These are phyloP conservation scores for Oryza punctata DNA, from an alignment of 176 grass and related monocot genomes.

Conservation along the genomic window DNA sequence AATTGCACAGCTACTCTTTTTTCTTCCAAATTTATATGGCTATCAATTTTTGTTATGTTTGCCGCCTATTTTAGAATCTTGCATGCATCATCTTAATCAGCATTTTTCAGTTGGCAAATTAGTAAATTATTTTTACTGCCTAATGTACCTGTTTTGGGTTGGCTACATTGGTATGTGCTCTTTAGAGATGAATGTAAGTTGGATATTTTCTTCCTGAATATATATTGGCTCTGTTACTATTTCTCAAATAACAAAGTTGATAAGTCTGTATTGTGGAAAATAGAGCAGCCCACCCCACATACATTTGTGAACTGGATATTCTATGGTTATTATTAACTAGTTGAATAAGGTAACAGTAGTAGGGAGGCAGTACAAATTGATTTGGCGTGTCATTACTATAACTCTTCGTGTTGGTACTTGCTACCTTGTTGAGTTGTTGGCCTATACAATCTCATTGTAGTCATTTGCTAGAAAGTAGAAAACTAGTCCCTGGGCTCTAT, in stretches of 20 bases:
- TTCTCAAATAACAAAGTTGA: neutral
- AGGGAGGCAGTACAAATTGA: neutral
- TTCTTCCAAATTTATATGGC: neutral
- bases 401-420: neutral
- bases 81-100: neutral
- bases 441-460: neutral
- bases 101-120: neutral
- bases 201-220: neutral
- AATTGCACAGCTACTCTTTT: neutral
- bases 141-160: neutral
- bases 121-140: neutral
- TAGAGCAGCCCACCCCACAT: neutral
- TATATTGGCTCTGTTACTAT: slow-evolving; percentile 3
- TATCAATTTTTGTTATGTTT: neutral
- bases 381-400: neutral
- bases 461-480: neutral
- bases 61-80: neutral
- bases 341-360: neutral
- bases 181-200: neutral
- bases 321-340: neutral
- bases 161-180: neutral
- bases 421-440: neutral
- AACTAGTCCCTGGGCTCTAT: neutral
- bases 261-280: neutral
- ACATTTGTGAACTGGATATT: neutral